Conservation (phyloP, 352 stramenopile genomes). For the Pythium utonaiense region DNA sequence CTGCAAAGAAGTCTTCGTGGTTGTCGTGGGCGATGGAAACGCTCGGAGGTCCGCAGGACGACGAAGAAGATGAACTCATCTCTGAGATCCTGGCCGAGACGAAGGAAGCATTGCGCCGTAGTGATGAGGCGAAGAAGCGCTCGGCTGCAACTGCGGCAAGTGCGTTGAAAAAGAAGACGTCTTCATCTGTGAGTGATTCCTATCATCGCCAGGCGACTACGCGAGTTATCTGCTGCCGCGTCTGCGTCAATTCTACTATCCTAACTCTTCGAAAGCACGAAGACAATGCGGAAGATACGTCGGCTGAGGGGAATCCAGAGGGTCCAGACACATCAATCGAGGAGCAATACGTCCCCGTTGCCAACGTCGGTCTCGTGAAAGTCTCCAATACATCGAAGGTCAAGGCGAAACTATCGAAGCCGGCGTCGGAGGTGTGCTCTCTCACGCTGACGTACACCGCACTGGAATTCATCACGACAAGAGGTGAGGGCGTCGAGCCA, state of each 20-base stretch:
- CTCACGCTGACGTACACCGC: conserved; percentile 50
- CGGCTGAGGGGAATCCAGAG: conserved; percentile 11
- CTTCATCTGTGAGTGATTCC: background rate
- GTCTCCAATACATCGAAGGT: conserved; percentile 39
- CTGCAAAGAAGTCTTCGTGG: conserved; percentile 38
- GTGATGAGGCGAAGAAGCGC: conserved; percentile 7
- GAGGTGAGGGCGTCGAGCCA: background rate
- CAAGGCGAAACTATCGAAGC: conserved; percentile 43
- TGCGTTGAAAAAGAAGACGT: background rate
- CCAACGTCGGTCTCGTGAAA: conserved; percentile 77
- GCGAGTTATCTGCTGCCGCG: conserved; percentile 33
- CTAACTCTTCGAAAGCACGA: conserved; percentile 68
- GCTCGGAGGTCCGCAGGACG: conserved; percentile 42
- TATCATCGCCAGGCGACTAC: conserved; percentile 1
- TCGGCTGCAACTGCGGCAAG: conserved; percentile 2
- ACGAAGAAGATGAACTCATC: conserved; percentile 63
- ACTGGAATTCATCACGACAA: conserved; percentile 32
- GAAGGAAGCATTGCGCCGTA: conserved; percentile 42
- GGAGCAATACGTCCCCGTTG: conserved; percentile 72
- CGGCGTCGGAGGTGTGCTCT: conserved; percentile 52
- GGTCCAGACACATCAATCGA: conserved; percentile 19
- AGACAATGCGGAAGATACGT: conserved; percentile 14
- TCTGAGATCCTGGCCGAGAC: conserved; percentile 69
- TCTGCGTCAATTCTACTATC: conserved; percentile 52
- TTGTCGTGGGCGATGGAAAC: conserved; percentile 70